Evolutionary conservation across 1,284 basidiomycete species (phyloP).

Genomic region (Phylloporus sp.): DNA sequence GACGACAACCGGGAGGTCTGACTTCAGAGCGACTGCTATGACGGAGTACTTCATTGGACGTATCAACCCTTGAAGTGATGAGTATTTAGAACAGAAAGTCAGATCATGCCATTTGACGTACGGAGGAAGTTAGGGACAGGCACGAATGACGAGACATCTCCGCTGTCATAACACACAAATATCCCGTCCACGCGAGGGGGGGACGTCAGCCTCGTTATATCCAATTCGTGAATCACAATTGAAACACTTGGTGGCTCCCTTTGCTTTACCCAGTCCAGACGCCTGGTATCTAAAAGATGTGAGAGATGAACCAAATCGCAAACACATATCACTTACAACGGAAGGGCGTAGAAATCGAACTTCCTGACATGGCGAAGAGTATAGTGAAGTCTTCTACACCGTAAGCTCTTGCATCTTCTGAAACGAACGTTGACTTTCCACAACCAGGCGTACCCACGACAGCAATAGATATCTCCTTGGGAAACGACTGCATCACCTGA

Average conservation of each 20-base stretch:
- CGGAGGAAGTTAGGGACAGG: conserved; percentile 67
- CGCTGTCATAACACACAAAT: conserved; percentile 77
- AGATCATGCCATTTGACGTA: conserved; percentile 40
- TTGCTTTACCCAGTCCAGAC: conserved; percentile 39
- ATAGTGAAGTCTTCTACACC: conserved; percentile 36
- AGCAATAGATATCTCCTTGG: conserved; percentile 55
- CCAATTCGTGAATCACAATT: conserved; percentile 37
- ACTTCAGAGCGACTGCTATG: conserved; percentile 78
- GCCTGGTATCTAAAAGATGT: conserved; percentile 34
- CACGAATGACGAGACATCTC: conserved; percentile 58
- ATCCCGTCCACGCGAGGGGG: conserved; percentile 68
- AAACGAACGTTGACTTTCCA: conserved; percentile 73
- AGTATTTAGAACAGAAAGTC: conserved; percentile 11
- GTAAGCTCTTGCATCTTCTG: conserved; percentile 65
- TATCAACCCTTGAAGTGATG: conserved; percentile 52
- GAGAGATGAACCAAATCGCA: conserved; percentile 16
- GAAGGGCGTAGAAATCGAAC: conserved; percentile 39
- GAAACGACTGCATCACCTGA: conserved; percentile 26
- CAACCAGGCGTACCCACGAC: conserved; percentile 71
- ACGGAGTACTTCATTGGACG: conserved; percentile 57
- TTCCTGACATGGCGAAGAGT: conserved; percentile 37
- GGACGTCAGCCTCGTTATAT: conserved; percentile 43
- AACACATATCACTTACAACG: conserved; percentile 44
- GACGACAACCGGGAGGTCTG: conserved; percentile 62
- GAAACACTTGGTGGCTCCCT: conserved; percentile 34